Evolutionary conservation across 495 filamentous ascomycete genomes (phyloP).

Genomic region (Podospora comata): DNA sequence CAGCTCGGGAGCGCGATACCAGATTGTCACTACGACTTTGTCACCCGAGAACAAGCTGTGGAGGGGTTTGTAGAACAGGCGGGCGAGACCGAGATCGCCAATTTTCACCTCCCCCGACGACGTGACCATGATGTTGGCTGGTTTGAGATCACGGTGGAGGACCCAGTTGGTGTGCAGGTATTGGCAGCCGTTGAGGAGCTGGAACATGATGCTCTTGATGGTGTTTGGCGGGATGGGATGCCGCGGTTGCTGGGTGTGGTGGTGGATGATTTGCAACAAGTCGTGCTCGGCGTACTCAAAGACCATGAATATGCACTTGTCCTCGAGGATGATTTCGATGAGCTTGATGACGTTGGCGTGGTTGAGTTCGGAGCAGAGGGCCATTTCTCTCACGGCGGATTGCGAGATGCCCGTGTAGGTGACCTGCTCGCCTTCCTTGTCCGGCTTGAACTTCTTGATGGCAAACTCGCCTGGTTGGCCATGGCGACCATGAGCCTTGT

Average conservation of each 20-base stretch:
- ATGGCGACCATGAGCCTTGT: slow-evolving; percentile 85
- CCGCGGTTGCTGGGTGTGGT: slow-evolving; percentile 85
- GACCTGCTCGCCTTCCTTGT: slow-evolving; percentile 93
- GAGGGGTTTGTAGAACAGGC: slow-evolving; percentile 89
- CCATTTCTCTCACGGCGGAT: slow-evolving; percentile 96
- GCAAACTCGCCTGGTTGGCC: slow-evolving; percentile 74
- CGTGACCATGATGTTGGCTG: slow-evolving; percentile 98
- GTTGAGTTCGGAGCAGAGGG: slow-evolving; percentile 88
- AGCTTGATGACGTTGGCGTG: slow-evolving; percentile 89
- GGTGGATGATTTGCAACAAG: slow-evolving; percentile 95
- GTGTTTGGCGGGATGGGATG: slow-evolving; percentile 83
- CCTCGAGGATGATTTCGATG: slow-evolving; percentile 94
- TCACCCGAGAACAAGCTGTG: slow-evolving; percentile 89
- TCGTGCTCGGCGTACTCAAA: slow-evolving; percentile 99
- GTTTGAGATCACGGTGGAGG: slow-evolving; percentile 92
- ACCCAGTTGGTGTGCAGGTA: slow-evolving; percentile 98
- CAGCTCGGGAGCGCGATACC: slow-evolving; percentile 96
- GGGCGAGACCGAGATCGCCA: slow-evolving; percentile 86
- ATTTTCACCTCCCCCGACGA: slow-evolving; percentile 85
- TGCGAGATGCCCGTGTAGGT: slow-evolving; percentile 98
- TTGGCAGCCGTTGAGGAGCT: slow-evolving; percentile 87
- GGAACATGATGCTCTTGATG: slow-evolving; percentile 89
- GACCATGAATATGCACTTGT: slow-evolving; percentile 99
- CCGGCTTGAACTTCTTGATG: slow-evolving; percentile 99
- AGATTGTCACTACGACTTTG: slow-evolving; percentile 98